Conservation (phyloP, 129 eudicot species). For the Chrysanthemum makinoi region DNA sequence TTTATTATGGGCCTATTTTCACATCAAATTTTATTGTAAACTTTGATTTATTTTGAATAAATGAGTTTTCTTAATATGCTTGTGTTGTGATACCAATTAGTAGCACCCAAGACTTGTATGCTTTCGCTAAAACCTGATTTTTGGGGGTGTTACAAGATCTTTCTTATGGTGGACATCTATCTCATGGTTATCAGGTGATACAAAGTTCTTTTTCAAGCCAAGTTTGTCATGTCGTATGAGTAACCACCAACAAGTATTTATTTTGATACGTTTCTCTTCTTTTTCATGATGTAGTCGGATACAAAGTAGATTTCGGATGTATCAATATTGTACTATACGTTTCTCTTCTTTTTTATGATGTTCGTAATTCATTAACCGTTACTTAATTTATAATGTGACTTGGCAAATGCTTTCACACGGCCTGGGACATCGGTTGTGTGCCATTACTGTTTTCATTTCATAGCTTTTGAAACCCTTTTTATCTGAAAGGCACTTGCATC, state of each 20-base stretch:
- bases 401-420: conserved; percentile 66
- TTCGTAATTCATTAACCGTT: too few species aligned
- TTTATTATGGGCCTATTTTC: too few species aligned
- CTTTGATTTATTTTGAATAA: too few species aligned
- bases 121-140: too few species aligned
- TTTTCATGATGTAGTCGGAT: conserved; percentile 58
- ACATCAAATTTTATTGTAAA: too few species aligned
- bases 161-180: conserved; percentile 98
- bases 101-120: too few species aligned
- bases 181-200: conserved; percentile 91
- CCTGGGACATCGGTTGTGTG: conserved; percentile 73
- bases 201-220: not conserved
- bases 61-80: too few species aligned
- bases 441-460: conserved; percentile 64
- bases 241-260: not conserved
- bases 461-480: conserved; percentile 52
- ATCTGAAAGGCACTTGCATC: conserved; percentile 37
- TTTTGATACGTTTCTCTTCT: conserved; percentile 14
- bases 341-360: too few species aligned
- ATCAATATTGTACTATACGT: conserved; percentile 82
- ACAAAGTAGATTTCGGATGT: conserved; percentile 93
- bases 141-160: too few species aligned
- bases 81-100: too few species aligned
- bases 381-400: conserved; percentile 53
- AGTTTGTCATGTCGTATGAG: not conserved